Percentiles rank a stretch among this genome's conserved stretches.
Conservation (phyloP, 257 asterid genomes). For the Craterostigma plantagineum region DNA sequence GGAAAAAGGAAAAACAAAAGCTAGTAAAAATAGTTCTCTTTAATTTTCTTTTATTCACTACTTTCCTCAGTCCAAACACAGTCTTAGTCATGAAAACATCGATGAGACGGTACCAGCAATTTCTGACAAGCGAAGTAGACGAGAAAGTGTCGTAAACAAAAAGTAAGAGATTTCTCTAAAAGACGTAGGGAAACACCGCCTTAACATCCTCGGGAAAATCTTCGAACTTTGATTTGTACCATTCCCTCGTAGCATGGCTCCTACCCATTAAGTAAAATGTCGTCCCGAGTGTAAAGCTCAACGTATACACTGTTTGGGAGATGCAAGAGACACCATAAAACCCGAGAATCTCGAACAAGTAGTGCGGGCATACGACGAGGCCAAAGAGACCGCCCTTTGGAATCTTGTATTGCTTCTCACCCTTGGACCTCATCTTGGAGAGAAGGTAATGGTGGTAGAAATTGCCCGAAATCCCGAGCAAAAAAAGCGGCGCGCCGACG, state of each 20-base stretch:
- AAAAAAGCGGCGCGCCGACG: conserved; percentile 17
- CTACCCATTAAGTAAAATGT: conserved; percentile 28
- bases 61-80: no score
- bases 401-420: conserved; percentile 39
- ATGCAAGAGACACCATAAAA: conserved; percentile 37
- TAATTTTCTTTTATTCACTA: no score
- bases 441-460: conserved; percentile 61
- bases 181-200: conserved; percentile 49
- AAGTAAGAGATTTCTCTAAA: no score
- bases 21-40: no score
- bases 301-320: conserved; percentile 31
- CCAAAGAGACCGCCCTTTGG: conserved; percentile 50
- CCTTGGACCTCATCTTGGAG: conserved; percentile 31
- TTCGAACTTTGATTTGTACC: conserved; percentile 63
- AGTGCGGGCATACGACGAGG: conserved; percentile 54
- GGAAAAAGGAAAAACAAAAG: no score
- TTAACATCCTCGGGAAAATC: conserved; percentile 46
- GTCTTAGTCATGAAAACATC: no score
- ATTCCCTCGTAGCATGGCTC: conserved; percentile 46
- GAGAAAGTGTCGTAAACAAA: no score
- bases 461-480: conserved; percentile 41
- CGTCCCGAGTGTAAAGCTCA: conserved; percentile 18
- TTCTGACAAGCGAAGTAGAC: no score
- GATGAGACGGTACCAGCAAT: no score
- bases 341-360: conserved; percentile 39